Evolutionary conservation across 1,284 basidiomycete genomes (phyloP).

Genomic region (Trametes polyzona): DNA sequence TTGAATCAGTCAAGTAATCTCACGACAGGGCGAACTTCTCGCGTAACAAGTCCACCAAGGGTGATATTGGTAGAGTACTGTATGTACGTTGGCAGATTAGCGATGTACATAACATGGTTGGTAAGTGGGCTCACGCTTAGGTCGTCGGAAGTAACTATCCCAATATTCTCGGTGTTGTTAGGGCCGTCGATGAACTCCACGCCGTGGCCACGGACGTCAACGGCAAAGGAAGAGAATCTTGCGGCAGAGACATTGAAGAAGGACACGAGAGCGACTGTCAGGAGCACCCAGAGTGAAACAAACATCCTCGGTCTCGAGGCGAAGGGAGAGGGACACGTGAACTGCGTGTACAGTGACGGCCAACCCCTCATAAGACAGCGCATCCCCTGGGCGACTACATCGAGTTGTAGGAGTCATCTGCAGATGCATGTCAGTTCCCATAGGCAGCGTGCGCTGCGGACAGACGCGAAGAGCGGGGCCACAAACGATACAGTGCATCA

Average conservation of each 20-base stretch:
- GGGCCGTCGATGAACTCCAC: background rate
- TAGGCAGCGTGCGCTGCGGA: too few relatives aligned
- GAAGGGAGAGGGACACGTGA: too few relatives aligned
- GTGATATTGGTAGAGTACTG: constrained; percentile 18
- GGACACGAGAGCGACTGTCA: background rate
- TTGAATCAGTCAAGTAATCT: background rate
- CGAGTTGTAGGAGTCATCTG: too few relatives aligned
- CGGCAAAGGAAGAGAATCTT: background rate
- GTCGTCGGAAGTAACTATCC: background rate
- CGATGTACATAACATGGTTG: too few relatives aligned
- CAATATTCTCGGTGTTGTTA: background rate
- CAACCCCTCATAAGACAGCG: too few relatives aligned
- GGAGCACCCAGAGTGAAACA: background rate
- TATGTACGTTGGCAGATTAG: background rate
- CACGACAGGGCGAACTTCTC: too few relatives aligned
- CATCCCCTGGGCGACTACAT: too few relatives aligned
- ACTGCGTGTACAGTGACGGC: too few relatives aligned
- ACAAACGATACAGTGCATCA: too few relatives aligned
- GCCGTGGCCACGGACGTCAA: background rate
- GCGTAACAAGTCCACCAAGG: constrained; percentile 11
- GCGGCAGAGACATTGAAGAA: background rate
- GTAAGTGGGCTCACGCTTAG: background rate
- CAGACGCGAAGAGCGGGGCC: too few relatives aligned
- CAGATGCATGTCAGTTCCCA: too few relatives aligned
- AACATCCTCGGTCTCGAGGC: too few relatives aligned